Base-by-base conservation (phyloP, 352 stramenopile species). In the Globisporangium polare region DNA sequence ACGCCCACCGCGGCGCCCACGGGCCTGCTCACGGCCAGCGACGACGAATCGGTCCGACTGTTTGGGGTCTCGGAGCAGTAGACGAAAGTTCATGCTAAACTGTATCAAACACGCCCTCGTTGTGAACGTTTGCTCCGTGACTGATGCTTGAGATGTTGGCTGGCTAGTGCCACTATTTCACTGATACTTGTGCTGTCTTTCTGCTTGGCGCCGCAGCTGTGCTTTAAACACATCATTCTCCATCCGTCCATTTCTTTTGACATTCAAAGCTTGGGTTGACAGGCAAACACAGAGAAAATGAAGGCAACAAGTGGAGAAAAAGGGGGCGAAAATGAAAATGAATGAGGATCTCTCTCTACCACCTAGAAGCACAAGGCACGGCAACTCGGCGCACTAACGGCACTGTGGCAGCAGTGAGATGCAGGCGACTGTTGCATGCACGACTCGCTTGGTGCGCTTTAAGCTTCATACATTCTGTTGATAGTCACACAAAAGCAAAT, bases 381-480 rank as follows among this genome's bases (percentile, higher is more conserved):
- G 29, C n/a, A 52, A 15, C 33, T 51, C 20, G 26, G 54, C 45
- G 39, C 54, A 42, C 37, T 45, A 12, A 56, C 43, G 33, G 15
- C 27, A 20, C 20, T 31, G 22, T 18, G 24, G 24, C 55, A 29
- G 24, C 43, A 45, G 29, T 24, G 5, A 45, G 12, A 24, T 20
- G 29, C 55, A 62, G 31, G n/a, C 20, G 33, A 12, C 54, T 17
- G 41, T 29, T 15, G 18, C 9, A n/a, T 29, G 24, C 50, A 12
- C 50, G 29, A 24, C 18, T 43, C 29, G 29, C 18, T n/a, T 27
- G 42, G 1, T 61, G 41, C 41, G 31, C 50, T n/a, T 77, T 86
- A 93, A 57, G 83, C 83, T 76, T 93, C 83, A 83, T 93, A 93
- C 80, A 91, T 88, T 72, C 83, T 93, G 69, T 37, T 69, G 27